Conservation (phyloP, 352 stramenopile genomes). For the Phytophthora fragariaefolia region DNA sequence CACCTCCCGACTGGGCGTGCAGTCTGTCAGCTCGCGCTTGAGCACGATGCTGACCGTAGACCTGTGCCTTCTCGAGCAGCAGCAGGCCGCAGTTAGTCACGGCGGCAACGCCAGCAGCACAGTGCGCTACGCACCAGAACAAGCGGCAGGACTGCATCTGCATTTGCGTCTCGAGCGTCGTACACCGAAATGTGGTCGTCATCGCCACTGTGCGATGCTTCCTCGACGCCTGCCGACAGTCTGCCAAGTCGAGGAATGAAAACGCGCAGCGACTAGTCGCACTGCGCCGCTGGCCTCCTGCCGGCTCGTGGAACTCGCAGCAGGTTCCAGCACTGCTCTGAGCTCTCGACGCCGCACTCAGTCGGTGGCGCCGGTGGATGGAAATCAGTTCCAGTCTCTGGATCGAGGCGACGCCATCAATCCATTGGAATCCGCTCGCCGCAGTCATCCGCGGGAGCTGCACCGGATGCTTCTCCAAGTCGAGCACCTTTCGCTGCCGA, state of each 20-base stretch:
- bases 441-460: conserved; percentile 23
- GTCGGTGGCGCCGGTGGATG: background rate
- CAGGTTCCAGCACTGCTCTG: background rate
- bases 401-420: background rate
- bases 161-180: conserved; percentile 40
- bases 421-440: conserved; percentile 5
- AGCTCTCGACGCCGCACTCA: background rate
- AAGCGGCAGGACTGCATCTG: conserved; percentile 39
- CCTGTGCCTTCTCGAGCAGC: conserved; percentile 27
- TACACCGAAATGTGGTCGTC: conserved; percentile 30
- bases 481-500: background rate
- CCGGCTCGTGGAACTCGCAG: too few relatives aligned
- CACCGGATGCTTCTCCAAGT: background rate
- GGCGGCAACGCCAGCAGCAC: background rate
- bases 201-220: conserved; percentile 15
- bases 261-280: conserved; percentile 27
- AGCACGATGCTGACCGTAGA: conserved; percentile 37
- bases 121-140: conserved; percentile 31
- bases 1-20: conserved; percentile 32
- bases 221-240: conserved; percentile 12
- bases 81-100: background rate
- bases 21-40: conserved; percentile 33
- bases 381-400: background rate
- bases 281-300: conserved; percentile 13
- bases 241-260: conserved; percentile 26